phyloP scores from a whole-genome alignment of 495 filamentous ascomycete species.

The Daldinia vernicosa region DNA sequence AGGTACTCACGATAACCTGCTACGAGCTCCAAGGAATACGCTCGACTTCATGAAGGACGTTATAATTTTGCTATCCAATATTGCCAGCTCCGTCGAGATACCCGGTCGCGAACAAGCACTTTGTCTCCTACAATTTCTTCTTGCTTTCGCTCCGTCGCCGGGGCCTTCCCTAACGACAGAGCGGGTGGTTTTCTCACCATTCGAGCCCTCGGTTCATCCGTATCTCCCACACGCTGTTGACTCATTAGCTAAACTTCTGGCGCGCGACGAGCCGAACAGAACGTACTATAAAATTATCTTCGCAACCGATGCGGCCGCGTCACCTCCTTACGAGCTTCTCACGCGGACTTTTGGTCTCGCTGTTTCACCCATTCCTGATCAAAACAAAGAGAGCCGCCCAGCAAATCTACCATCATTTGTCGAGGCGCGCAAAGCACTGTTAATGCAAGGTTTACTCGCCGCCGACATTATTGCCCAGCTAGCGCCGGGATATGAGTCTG shows the following conservation, averaged over 20 bases:
- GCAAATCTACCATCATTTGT: constrained; percentile 67
- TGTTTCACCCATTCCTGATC: constrained; percentile 82
- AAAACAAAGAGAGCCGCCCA: constrained; percentile 53
- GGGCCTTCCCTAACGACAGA: constrained; percentile 62
- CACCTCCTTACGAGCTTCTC: constrained; percentile 78
- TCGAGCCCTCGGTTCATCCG: constrained; percentile 80
- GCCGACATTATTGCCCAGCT: constrained; percentile 87
- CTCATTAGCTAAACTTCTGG: constrained; percentile 88
- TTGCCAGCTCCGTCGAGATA: constrained; percentile 80
- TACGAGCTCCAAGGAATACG: constrained; percentile 81
- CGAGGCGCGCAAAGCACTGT: constrained; percentile 81
- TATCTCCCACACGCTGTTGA: constrained; percentile 92
- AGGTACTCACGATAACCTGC: constrained; percentile 86
- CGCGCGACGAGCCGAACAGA: constrained; percentile 92
- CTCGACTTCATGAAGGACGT: constrained; percentile 97
- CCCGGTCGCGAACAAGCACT: constrained; percentile 89
- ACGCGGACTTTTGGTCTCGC: constrained; percentile 90
- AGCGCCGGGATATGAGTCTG: constrained; percentile 72
- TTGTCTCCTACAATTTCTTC: constrained; percentile 85
- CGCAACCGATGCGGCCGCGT: constrained; percentile 67
- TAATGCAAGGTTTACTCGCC: constrained; percentile 91
- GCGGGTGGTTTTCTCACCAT: constrained; percentile 77
- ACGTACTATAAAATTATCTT: constrained; percentile 84
- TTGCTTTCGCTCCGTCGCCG: constrained; percentile 86
- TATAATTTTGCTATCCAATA: constrained; percentile 86